phyloP scores from a whole-genome alignment of 345 rosid species.

The Microthlaspi erraticum region DNA sequence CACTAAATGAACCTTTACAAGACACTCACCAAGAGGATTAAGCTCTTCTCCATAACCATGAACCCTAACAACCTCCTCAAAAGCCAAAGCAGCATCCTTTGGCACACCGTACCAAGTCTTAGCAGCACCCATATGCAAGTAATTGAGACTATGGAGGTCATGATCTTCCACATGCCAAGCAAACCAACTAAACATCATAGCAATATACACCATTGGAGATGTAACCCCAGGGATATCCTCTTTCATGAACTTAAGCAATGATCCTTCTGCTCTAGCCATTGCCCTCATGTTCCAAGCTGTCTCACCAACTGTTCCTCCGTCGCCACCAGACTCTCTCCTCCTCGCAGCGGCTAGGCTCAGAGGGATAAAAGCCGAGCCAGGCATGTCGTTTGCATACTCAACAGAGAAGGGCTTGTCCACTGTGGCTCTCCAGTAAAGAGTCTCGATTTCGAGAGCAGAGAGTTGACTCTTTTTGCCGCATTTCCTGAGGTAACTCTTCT shows the following conservation, averaged over 20 bases:
- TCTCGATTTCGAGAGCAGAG: slow-evolving; percentile 72
- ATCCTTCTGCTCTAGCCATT: slow-evolving; percentile 88
- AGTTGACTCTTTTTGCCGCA: slow-evolving; percentile 57
- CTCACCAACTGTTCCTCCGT: slow-evolving; percentile 74
- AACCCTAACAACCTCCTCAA: slow-evolving; percentile 95
- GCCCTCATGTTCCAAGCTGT: slow-evolving; percentile 97
- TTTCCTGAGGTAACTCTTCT: slow-evolving; percentile 69
- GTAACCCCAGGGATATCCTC: slow-evolving; percentile 99
- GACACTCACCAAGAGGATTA: slow-evolving; percentile 86
- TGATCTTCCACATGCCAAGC: slow-evolving; percentile 99
- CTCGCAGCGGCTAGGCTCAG: slow-evolving; percentile 46
- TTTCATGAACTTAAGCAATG: slow-evolving; percentile 92
- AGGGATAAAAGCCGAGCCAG: slow-evolving; percentile 87
- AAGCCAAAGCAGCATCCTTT: slow-evolving; percentile 84
- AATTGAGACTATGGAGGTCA: slow-evolving; percentile 96
- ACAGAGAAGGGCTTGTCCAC: slow-evolving; percentile 92
- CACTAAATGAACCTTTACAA: background rate
- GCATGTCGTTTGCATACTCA: slow-evolving; percentile 98
- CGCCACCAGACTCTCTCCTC: slow-evolving; percentile 65
- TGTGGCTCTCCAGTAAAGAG: slow-evolving; percentile 94
- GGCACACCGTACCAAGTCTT: slow-evolving; percentile 99
- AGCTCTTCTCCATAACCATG: slow-evolving; percentile 94
- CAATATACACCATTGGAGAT: slow-evolving; percentile 95
- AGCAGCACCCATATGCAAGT: slow-evolving; percentile 93
- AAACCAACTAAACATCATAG: slow-evolving; percentile 99